Evolutionary conservation across 345 rosid species (phyloP), one percentile per base, ranked within the genome.

Genomic region (Eucalyptus virginea): DNA sequence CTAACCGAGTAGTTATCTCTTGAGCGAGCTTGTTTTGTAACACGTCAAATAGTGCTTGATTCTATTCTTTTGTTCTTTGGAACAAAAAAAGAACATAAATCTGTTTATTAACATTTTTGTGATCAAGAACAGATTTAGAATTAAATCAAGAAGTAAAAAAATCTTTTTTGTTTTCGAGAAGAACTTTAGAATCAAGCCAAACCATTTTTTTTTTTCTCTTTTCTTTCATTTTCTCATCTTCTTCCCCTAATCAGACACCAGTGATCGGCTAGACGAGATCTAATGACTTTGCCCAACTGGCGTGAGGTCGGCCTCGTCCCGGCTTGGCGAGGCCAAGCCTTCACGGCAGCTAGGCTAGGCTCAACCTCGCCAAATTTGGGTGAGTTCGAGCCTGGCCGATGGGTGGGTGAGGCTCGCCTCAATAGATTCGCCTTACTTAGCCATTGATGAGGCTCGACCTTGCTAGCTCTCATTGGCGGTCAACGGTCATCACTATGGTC

Each of bases 401-500:
- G 26, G 58, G 0, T 52, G 58, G 58, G 24, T 52, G 56, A 52
- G 24, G 56, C 24, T 52, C 0, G 5, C 56, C 10, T 52, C 56
- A 18, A 17, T 51, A 51, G 54, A 51, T 51, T 3, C 23, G 4
- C 54, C 9, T 51, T 1, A 0, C 56, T 1, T 52, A 19, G 5
- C 56, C 56, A 52, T 52, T 5, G 5, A 21, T 52, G 58, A 52
- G 58, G 26, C 58, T 52, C 2, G 2, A 52, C 24, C 26, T 52
- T 52, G 26, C 58, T 1, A 7, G 4, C 24, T 52, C 24, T 51
- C 21, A 3, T 3, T 19, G 4, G 58, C 0, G 24, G 1, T 52
- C 58, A 3, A 19, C 0, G 0, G 5, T 8, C 58, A 52, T 52
- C 24, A 19, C 10, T 5, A 0, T 52, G 58, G 24, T 8, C 0